Base-by-base conservation (phyloP, 2,329 filamentous ascomycete genomes). In the Apiospora hydei region DNA sequence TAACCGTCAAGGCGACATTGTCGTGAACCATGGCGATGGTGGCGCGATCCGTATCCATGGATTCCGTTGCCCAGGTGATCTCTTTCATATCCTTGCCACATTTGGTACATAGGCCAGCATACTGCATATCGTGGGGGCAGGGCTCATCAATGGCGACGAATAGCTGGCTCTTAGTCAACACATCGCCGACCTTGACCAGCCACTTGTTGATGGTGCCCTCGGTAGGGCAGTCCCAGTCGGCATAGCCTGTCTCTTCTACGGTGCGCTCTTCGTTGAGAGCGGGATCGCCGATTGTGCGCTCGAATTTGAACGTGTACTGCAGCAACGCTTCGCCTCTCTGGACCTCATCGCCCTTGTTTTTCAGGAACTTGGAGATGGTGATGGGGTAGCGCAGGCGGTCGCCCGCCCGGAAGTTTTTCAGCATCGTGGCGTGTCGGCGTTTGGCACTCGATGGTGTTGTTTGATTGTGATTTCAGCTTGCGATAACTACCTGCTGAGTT, bases 11-110 rank as follows among this genome's bases (percentile, higher is more conserved):
- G 30, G 92, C 90, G 1, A 93, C 94, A 80, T 97, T 95, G 81
- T 97, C 94, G 83, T 99, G 96, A 41, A 94, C 92, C 90, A 98
- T 97, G 83, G 96, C 96, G 82, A 99, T 96, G 72, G 93, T 94
- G 69, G 96, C 96, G 76, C 96, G 94, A 74, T 93, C 91, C 2
- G 93, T 93, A 81, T 97, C 94, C 77, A 90, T 89, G 67, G 90
- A 86, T 74, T 95, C 92, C 73, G 91, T 94, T 71, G 94, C 94
- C 89, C 94, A 98, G 81, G 91, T 93, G 77, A 92, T 89, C 87
- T 94, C 91, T 71, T 94, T 98, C 95, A 99, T 98, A 83, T 98
- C 95, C 83, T 96, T 94, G 75, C 96, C 96, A 83, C 96, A 99
- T 74, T 95, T 89, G 72, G 91, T 94, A 84, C 96, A 99, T 76